Evolutionary conservation across 176 grass and related monocot species (phyloP).

Genomic region (Chloris gayana): DNA sequence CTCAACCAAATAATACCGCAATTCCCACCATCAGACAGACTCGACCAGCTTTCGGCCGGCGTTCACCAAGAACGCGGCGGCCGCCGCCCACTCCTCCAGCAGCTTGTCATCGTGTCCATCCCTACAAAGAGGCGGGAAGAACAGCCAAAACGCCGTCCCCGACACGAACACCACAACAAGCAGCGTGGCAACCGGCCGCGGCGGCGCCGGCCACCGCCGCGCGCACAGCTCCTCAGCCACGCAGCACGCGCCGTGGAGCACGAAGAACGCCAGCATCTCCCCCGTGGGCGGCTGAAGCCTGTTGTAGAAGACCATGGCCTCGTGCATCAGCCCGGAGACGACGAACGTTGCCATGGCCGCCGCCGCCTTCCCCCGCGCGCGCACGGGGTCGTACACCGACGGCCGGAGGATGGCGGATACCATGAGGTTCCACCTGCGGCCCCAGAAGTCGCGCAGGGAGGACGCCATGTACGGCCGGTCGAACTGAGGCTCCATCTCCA

Average conservation of each 20-base stretch:
- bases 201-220: not conserved
- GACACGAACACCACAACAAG: not conserved
- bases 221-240: slow-evolving; percentile 19
- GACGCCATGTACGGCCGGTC: slow-evolving; percentile 29
- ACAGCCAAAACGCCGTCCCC: not conserved
- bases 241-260: slow-evolving; percentile 37
- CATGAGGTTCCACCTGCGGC: slow-evolving; percentile 54
- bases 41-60: not conserved
- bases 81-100: not conserved
- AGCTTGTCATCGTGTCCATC: not conserved
- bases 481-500: slow-evolving; percentile 44
- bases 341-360: slow-evolving; percentile 29
- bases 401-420: slow-evolving; percentile 47
- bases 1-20: too few relatives aligned
- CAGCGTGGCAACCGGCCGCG: not conserved
- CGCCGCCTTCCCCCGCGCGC: not conserved
- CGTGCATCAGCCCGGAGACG: slow-evolving; percentile 61
- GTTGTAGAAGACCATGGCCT: slow-evolving; percentile 45
- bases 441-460: slow-evolving; percentile 52
- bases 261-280: slow-evolving; percentile 41
- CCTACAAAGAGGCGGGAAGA: not conserved
- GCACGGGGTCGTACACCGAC: not conserved
- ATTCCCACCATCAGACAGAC: not conserved
- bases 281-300: slow-evolving; percentile 18
- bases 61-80: not conserved